Evolutionary conservation across 169 alveolate species (phyloP).

Genomic region (Plasmodium falciparum): DNA sequence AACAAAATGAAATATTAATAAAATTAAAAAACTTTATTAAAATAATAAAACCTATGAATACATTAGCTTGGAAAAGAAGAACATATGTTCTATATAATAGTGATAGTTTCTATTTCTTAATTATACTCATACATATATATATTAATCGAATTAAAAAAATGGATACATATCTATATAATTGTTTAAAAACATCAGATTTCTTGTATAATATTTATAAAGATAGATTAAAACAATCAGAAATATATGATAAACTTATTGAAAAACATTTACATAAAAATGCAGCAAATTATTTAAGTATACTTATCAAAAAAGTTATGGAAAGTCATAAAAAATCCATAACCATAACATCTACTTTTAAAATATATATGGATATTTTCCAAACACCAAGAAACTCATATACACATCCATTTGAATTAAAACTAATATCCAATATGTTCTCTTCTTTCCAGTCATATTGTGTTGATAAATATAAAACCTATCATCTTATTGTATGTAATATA

Average conservation of each 20-base stretch:
- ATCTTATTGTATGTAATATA: conserved; percentile 48
- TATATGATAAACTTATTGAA: conserved; percentile 54
- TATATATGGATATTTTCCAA: conserved; percentile 34
- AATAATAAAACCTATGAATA: conserved; percentile 36
- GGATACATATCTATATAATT: conserved; percentile 61
- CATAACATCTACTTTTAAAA: conserved; percentile 28
- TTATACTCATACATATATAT: conserved; percentile 53
- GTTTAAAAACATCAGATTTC: conserved; percentile 56
- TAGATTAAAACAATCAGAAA: conserved; percentile 57
- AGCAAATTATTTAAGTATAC: conserved; percentile 55
- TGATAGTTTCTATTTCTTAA: conserved; percentile 44
- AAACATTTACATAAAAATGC: conserved; percentile 68
- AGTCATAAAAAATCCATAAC: conserved; percentile 46
- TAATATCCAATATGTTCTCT: conserved; percentile 40
- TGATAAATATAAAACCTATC: conserved; percentile 67
- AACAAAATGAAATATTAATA: conserved; percentile 59
- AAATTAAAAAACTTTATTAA: conserved; percentile 39
- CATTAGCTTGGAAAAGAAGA: conserved; percentile 65
- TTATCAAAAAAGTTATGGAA: conserved; percentile 65
- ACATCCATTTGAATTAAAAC: conserved; percentile 52
- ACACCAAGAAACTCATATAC: conserved; percentile 37
- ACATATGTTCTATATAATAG: conserved; percentile 53
- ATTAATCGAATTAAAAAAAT: conserved; percentile 53
- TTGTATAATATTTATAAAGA: conserved; percentile 50
- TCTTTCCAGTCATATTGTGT: conserved; percentile 58